Evolutionary conservation across 768 basidiomycete genomes (phyloP).

Genomic region (Mycena epipterygia): DNA sequence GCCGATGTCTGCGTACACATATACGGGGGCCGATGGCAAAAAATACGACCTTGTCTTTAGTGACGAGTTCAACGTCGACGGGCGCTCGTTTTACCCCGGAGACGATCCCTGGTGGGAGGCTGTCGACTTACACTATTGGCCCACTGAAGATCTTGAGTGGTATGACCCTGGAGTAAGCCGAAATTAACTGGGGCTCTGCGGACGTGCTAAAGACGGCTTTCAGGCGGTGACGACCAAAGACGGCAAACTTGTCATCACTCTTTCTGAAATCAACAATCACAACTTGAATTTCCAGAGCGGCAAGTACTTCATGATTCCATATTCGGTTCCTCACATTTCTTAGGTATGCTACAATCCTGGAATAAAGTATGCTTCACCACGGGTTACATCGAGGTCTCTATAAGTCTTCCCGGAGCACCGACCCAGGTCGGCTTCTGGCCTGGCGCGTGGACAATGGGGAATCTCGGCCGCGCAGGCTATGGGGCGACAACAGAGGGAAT

Average conservation of each 20-base stretch:
- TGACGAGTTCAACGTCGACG: slow-evolving; percentile 82
- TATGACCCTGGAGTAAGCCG: slow-evolving; percentile 61
- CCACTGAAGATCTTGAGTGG: slow-evolving; percentile 72
- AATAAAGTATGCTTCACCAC: slow-evolving; percentile 86
- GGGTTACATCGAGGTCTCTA: slow-evolving; percentile 73
- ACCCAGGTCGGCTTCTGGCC: slow-evolving; percentile 76
- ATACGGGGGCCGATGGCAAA: slow-evolving; percentile 82
- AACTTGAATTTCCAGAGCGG: slow-evolving; percentile 76
- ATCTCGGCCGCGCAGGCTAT: slow-evolving; percentile 87
- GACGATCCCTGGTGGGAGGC: slow-evolving; percentile 74
- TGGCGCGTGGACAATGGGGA: slow-evolving; percentile 91
- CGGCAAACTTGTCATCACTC: slow-evolving; percentile 73
- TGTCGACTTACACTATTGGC: slow-evolving; percentile 75
- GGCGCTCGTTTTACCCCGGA: slow-evolving; percentile 78
- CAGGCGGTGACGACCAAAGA: slow-evolving; percentile 66
- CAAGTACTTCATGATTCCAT: slow-evolving; percentile 38
- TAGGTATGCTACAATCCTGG: slow-evolving; percentile 76
- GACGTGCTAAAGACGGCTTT: slow-evolving; percentile 29
- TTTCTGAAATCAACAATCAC: slow-evolving; percentile 69
- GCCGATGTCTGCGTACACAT: slow-evolving; percentile 65
- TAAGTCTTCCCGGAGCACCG: slow-evolving; percentile 65
- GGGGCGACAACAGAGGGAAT: slow-evolving; percentile 83
- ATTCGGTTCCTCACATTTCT: slow-evolving; percentile 16
- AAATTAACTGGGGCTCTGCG: not conserved
- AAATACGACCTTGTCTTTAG: slow-evolving; percentile 75